Base-by-base conservation (phyloP, 2,329 filamentous ascomycete species). In the Fusarium pseudonygamai region DNA sequence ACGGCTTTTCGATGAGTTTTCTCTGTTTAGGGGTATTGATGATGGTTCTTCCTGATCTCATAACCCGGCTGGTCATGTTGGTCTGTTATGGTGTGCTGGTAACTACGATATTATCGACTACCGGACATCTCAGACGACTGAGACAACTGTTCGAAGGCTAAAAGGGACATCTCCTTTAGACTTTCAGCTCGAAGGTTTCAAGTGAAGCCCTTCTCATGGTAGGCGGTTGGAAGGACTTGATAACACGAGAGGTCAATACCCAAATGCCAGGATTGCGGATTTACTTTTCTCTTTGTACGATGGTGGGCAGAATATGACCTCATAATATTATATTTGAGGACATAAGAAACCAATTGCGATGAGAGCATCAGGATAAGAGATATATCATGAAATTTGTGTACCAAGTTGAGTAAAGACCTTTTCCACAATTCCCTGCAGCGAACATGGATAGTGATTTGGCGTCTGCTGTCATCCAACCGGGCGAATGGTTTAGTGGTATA, bases 401-500 rank as follows among this genome's bases (percentile, higher is more conserved):
- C 22, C 28, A 24, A 16, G 34, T 39, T 50, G 16, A 24, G 20
- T 37, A 15, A 13, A 18, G 18, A 22, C 16, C 22, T 50, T 18
- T 34, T 13, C 24, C 3, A 28, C 7, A 36, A 43, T 26, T 14
- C 7, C 5, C 8, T 5, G 15, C 26, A n/a, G 26, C 37, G 3
- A 20, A 46, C 22, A 72, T 66, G 1, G 2, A 2, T 0, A 9
- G 6, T 9, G 32, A 61, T 64, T 53, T 26, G 15, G 1, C 0
- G 0, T 0, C 0, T 0, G 6, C 6, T 6, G 22, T 6, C 39
- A 76, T 73, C 53, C 46, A 71, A 60, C 61, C 55, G 76, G 76
- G 77, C 76, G 76, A 77, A 78, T 78, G 76, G 76, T 78, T 78
- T 78, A 78, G 76, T 78, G 76, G 76, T 78, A 78, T 78, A 78